A percentile compares a stretch with the other conserved stretches of the same genome.
phyloP scores from a whole-genome alignment of 768 basidiomycete genomes.

The Auricularia sp. region DNA sequence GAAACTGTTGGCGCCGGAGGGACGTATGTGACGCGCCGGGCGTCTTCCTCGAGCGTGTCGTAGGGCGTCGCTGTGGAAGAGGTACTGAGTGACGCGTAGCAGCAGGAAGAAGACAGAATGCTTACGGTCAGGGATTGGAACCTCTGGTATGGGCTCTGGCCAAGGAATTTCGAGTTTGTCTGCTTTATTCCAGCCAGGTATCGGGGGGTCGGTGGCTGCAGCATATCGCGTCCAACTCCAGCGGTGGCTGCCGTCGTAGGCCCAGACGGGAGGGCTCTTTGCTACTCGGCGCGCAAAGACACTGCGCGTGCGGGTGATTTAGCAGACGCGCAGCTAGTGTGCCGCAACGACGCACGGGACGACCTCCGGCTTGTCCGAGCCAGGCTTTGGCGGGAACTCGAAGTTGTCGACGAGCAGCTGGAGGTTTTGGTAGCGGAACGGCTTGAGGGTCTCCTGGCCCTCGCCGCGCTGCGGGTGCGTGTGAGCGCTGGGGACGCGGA shows the following conservation, averaged over 20 bases:
- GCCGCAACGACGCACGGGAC: conserved; percentile 34
- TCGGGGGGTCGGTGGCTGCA: conserved; percentile 47
- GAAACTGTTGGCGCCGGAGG: conserved; percentile 40
- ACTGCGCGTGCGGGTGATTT: conserved; percentile 26
- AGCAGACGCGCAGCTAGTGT: conserved; percentile 2
- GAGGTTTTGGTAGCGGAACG: conserved; percentile 69
- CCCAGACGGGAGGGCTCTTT: conserved; percentile 50
- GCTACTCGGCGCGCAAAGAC: conserved; percentile 70
- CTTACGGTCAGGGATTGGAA: conserved; percentile 37
- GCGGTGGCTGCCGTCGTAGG: conserved; percentile 31
- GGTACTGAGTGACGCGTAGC: conserved; percentile 1
- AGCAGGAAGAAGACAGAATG: conserved; percentile 3
- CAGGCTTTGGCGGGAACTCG: conserved; percentile 42
- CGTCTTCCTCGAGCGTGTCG: conserved; percentile 55
- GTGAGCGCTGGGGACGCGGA: conserved; percentile 16
- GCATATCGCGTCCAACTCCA: conserved; percentile 71
- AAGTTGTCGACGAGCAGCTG: conserved; percentile 67
- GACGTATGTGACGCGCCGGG: conserved; percentile 60
- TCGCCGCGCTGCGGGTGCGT: conserved; percentile 19
- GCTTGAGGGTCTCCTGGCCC: conserved; percentile 29
- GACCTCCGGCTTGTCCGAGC: conserved; percentile 26
- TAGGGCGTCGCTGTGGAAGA: conserved; percentile 39
- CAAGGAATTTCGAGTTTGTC: conserved; percentile 49
- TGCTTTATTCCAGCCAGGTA: conserved; percentile 32
- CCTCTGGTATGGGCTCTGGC: conserved; percentile 42